A percentile compares a stretch with the other conserved stretches of the same genome.
Conservation (phyloP, 208 protist genomes). For the Naegleria lovaniensis region DNA sequence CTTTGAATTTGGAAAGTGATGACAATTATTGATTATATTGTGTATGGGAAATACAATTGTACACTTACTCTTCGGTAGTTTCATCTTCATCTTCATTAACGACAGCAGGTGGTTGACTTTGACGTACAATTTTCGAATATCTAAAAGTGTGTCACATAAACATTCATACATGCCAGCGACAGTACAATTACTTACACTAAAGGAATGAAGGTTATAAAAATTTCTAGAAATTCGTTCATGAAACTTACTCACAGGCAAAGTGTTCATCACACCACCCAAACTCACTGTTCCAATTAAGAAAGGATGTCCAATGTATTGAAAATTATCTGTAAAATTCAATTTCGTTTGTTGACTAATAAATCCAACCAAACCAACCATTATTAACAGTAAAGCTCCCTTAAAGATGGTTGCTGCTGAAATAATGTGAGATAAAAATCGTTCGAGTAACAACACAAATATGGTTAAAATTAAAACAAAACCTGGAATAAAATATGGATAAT, state of each 20-base stretch:
- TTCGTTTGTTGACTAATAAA: slow-evolving; percentile 39
- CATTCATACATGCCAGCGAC: no score
- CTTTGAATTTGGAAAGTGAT: no score
- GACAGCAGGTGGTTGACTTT: no score
- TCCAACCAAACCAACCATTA: slow-evolving; percentile 46
- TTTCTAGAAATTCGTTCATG: no score
- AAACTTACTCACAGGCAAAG: slow-evolving; percentile 38
- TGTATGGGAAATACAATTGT: no score
- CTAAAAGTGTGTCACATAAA: no score
- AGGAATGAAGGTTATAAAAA: no score
- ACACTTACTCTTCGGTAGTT: background rate
- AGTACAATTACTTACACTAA: no score
- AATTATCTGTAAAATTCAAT: slow-evolving; percentile 38
- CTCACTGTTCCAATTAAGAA: slow-evolving; percentile 55
- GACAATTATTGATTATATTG: no score
- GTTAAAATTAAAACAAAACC: slow-evolving; percentile 41
- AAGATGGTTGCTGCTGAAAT: slow-evolving; percentile 30
- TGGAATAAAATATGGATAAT: slow-evolving; percentile 36
- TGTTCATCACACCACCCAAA: slow-evolving; percentile 42
- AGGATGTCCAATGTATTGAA: slow-evolving; percentile 38
- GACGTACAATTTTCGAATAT: no score
- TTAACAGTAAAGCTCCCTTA: slow-evolving; percentile 39
- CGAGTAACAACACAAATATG: slow-evolving; percentile 41
- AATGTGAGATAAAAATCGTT: background rate
- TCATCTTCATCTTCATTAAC: slow-evolving; percentile 41